Conservation (phyloP, 139 green algal genomes). For the Tetraselmis striata region DNA sequence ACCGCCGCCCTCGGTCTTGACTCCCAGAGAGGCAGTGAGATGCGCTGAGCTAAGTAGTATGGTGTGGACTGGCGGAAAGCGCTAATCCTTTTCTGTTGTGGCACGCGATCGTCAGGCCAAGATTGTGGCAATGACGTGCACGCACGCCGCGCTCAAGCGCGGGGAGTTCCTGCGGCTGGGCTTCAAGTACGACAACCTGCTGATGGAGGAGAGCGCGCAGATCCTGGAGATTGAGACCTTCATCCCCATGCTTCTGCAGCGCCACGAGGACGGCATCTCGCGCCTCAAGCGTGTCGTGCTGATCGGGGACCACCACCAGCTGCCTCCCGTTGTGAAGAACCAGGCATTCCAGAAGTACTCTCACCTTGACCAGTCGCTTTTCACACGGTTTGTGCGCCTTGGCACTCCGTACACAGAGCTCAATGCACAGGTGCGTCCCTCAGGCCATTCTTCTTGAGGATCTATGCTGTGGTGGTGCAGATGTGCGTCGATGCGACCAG, state of each 20-base stretch:
- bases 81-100: too few species aligned
- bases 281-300: constrained; percentile 80
- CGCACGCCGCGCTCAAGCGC: constrained; percentile 93
- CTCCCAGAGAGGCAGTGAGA: too few species aligned
- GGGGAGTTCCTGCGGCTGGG: constrained; percentile 89
- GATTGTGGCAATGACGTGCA: constrained; percentile 99
- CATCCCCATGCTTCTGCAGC: constrained; percentile 90
- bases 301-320: constrained; percentile 97
- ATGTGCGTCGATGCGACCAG: too few species aligned
- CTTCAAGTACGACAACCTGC: constrained; percentile 95
- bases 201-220: constrained; percentile 97
- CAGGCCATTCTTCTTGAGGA: too few species aligned
- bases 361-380: constrained; percentile 89
- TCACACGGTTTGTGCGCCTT: constrained; percentile 93
- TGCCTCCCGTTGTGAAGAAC: constrained; percentile 98
- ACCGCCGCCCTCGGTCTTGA: too few species aligned
- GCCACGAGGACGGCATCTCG: constrained; percentile 36
- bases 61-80: too few species aligned
- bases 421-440: constrained; percentile 78
- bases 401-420: constrained; percentile 90
- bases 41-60: too few species aligned
- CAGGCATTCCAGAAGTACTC: constrained; percentile 88
- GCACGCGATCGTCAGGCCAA: too few species aligned
- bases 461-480: too few species aligned
- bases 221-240: constrained; percentile 99